A percentile compares a stretch with the other conserved stretches of the same genome.
phyloP scores from a whole-genome alignment of 2,329 filamentous ascomycete species.

The Scedosporium aurantiacum region DNA sequence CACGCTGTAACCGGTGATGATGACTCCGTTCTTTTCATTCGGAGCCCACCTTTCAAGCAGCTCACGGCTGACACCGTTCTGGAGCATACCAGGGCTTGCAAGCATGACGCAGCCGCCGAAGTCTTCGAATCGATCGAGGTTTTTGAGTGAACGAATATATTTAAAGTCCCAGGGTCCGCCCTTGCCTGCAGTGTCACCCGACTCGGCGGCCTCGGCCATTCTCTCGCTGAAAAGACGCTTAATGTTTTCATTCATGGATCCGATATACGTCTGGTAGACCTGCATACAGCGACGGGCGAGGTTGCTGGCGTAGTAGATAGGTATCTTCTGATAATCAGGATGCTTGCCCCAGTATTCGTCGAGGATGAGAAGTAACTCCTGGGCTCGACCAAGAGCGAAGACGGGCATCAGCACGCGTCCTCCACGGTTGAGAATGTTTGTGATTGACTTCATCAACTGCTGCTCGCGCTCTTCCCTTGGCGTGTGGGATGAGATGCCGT shows the following conservation, averaged over 20 bases:
- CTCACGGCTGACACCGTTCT: constrained; percentile 89
- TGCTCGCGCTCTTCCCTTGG: constrained; percentile 85
- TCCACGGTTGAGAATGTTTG: constrained; percentile 78
- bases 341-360: constrained; percentile 97
- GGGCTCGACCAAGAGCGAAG: constrained; percentile 85
- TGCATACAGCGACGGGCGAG: constrained; percentile 96
- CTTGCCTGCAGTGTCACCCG: constrained; percentile 61
- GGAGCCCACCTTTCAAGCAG: constrained; percentile 92
- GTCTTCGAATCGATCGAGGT: constrained; percentile 90
- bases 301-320: constrained; percentile 96
- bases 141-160: constrained; percentile 84
- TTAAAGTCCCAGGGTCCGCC: constrained; percentile 95
- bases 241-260: constrained; percentile 99
- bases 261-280: constrained; percentile 95
- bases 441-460: constrained; percentile 91
- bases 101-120: constrained; percentile 94
- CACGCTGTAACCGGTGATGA: constrained; percentile 96
- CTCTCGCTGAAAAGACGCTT: constrained; percentile 87
- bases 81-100: constrained; percentile 94
- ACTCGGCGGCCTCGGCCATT: constrained; percentile 80
- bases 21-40: constrained; percentile 92
- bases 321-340: constrained; percentile 74
- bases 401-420: constrained; percentile 91
- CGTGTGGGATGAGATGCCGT: constrained; percentile 88
- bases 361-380: constrained; percentile 86